Base-by-base conservation (phyloP, 2,329 filamentous ascomycete genomes). In the Neophaeococcomyces mojaviensis region DNA sequence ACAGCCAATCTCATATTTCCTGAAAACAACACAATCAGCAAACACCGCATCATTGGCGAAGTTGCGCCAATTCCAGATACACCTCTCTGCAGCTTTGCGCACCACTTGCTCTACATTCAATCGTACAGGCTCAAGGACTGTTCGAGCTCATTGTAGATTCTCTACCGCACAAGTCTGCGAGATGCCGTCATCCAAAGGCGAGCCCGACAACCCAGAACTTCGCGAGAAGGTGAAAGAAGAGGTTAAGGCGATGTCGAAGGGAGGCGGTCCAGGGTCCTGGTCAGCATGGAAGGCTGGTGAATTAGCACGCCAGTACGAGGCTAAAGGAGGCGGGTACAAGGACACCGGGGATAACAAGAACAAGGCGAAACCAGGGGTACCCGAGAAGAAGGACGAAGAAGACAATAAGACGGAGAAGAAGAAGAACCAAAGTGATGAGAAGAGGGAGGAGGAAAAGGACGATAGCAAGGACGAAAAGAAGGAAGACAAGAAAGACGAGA, bases 211-310 rank as follows among this genome's bases (percentile, higher is more conserved):
- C 9, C 54, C 53, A 15, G 49, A 54, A 44, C 50, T 56, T 18
- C 48, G 54, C 24, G 54, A 56, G 36, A 50, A 53, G 42, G 47
- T 56, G 48, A 56, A 56, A 34, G 52, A 56, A 34, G 47, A 55
- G 38, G 54, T 55, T 30, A 57, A 55, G 41, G 47, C 38, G 19
- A 42, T 49, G 44, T 49, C 51, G 22, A 55, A 56, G 49, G 49
- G 51, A 16, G 51, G 53, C 19, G 53, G 51, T 20, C 41, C 45
- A 44, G 55, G 55, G 8, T 54, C 47, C 22, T 54, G 51, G 53
- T 56, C 52, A 22, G 54, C 54, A 38, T 56, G 52, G 54, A 56
- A 55, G 44, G 54, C 54, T 15, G 52, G 52, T 15, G 54, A 55
- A 49, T 18, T 55, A 34, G 48, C 53, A 15, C 45, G 49, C 9